These are phyloP conservation scores for Nemania diffusa DNA, from an alignment of 2,329 filamentous ascomycete genomes.

Conservation along the genomic window DNA sequence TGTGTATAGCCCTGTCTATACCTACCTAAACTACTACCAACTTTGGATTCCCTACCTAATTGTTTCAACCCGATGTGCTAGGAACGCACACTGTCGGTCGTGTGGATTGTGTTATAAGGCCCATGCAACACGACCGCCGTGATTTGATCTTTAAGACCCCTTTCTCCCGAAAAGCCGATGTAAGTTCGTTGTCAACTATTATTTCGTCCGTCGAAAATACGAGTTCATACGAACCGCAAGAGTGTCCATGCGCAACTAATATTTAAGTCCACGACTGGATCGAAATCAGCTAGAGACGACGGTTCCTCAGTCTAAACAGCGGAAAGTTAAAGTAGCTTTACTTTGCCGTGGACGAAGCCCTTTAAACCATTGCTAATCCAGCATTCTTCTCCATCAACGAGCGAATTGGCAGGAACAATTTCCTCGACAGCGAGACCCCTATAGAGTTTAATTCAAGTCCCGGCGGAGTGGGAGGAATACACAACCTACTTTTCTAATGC, in stretches of 20 bases:
- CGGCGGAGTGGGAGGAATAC: neutral
- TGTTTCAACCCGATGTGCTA: too few relatives aligned
- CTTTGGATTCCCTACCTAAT: too few relatives aligned
- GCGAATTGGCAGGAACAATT: slow-evolving; percentile 65
- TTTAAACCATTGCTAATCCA: slow-evolving; percentile 91
- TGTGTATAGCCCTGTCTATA: too few relatives aligned
- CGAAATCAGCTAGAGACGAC: neutral
- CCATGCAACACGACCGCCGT: too few relatives aligned
- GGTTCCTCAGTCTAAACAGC: neutral
- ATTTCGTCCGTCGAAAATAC: too few relatives aligned
- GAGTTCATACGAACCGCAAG: too few relatives aligned
- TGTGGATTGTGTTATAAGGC: too few relatives aligned
- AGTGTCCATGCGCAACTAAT: neutral
- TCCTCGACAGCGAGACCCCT: slow-evolving; percentile 73
- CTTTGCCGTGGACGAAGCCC: slow-evolving; percentile 72
- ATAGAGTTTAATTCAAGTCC: slow-evolving; percentile 29
- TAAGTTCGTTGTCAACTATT: too few relatives aligned
- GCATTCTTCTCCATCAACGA: slow-evolving; percentile 79
- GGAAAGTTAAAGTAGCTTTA: slow-evolving; percentile 35
- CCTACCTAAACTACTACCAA: too few relatives aligned
- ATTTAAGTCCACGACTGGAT: neutral
- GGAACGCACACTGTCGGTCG: too few relatives aligned
- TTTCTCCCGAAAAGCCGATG: too few relatives aligned
- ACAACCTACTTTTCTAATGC: slow-evolving; percentile 71
- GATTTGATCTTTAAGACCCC: too few relatives aligned